phyloP scores from a whole-genome alignment of 2,329 filamentous ascomycete species.

The Aspergillus ochraceoroseus region DNA sequence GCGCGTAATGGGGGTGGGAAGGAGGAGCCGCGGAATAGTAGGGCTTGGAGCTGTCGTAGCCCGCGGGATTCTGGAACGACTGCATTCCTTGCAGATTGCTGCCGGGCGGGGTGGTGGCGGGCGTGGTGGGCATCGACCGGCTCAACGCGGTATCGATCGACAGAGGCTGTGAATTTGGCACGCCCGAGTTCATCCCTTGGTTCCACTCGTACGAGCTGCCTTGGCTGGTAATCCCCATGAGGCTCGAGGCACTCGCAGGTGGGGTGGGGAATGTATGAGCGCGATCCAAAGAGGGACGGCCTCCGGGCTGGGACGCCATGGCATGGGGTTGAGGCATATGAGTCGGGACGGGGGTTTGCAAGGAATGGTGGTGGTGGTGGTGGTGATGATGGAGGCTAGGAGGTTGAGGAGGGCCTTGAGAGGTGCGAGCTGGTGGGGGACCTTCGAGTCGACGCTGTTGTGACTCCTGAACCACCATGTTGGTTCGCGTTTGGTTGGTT shows the following conservation, averaged over 20 bases:
- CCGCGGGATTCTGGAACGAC: conserved; percentile 64
- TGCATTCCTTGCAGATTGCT: conserved; percentile 71
- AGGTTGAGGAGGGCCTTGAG: conserved; percentile 66
- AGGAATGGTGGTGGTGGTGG: conserved; percentile 65
- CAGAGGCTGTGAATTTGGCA: conserved; percentile 64
- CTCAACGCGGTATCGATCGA: conserved; percentile 75
- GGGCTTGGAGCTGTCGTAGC: conserved; percentile 71
- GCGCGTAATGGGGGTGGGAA: conserved; percentile 62
- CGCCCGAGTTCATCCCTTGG: conserved; percentile 57
- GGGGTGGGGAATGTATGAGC: conserved; percentile 92
- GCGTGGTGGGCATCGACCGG: conserved; percentile 85
- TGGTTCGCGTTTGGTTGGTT: conserved; percentile 70
- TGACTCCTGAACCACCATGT: conserved; percentile 77
- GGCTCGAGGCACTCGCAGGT: conserved; percentile 84
- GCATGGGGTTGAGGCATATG: conserved; percentile 62
- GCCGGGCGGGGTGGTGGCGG: conserved; percentile 82
- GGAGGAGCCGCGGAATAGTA: conserved; percentile 70
- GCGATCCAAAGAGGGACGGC: conserved; percentile 71
- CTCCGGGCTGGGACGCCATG: conserved; percentile 57
- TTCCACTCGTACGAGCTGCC: conserved; percentile 76
- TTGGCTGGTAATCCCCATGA: conserved; percentile 69
- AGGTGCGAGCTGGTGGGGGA: conserved; percentile 45
- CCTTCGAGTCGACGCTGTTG: conserved; percentile 69
- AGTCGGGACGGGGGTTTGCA: conserved; percentile 56
- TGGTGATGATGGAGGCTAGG: conserved; percentile 58